A percentile compares a stretch with the other conserved stretches of the same genome.
Evolutionary conservation across 352 stramenopile species (phyloP).

Genomic region (Phytophthora melonis): DNA sequence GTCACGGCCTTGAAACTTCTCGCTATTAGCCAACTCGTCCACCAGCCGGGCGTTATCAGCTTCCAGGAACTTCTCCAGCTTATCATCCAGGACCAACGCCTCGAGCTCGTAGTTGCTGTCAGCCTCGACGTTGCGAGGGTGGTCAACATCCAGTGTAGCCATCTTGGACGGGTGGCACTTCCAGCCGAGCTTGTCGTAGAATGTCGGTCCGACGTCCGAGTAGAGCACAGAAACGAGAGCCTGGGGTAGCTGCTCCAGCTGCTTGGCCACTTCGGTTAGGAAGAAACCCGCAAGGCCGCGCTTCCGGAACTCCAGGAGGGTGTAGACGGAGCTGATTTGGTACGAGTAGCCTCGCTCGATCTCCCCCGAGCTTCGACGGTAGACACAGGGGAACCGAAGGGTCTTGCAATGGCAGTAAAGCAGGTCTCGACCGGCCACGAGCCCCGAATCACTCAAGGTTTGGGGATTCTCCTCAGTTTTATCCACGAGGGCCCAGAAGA

Average conservation of each 20-base stretch:
- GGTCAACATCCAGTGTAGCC: constrained; percentile 40
- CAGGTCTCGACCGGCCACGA: constrained; percentile 29
- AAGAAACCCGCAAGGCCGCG: constrained; percentile 59
- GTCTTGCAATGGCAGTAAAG: constrained; percentile 67
- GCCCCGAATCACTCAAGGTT: constrained; percentile 23
- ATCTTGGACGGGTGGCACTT: constrained; percentile 45
- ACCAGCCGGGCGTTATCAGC: constrained; percentile 46
- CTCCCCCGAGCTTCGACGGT: constrained; percentile 38
- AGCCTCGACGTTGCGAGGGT: constrained; percentile 22
- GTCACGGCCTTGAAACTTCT: constrained; percentile 32
- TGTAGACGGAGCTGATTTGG: constrained; percentile 69
- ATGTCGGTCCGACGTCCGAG: constrained; percentile 62
- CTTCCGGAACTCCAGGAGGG: constrained; percentile 48
- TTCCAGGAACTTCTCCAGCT: constrained; percentile 47
- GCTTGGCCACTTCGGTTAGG: constrained; percentile 39
- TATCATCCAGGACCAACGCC: constrained; percentile 41
- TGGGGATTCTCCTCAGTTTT: constrained; percentile 20
- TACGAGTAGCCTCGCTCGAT: constrained; percentile 53
- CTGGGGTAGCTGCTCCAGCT: constrained; percentile 36
- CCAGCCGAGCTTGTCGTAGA: constrained; percentile 68
- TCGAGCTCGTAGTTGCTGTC: constrained; percentile 17
- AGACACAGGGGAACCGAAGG: constrained; percentile 54
- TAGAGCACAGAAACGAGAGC: constrained; percentile 55
- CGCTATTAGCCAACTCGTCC: constrained; percentile 33
- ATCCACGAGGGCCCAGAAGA: constrained; percentile 70